Conservation (phyloP, 1,284 basidiomycete species). For the Athelia psychrophila region DNA sequence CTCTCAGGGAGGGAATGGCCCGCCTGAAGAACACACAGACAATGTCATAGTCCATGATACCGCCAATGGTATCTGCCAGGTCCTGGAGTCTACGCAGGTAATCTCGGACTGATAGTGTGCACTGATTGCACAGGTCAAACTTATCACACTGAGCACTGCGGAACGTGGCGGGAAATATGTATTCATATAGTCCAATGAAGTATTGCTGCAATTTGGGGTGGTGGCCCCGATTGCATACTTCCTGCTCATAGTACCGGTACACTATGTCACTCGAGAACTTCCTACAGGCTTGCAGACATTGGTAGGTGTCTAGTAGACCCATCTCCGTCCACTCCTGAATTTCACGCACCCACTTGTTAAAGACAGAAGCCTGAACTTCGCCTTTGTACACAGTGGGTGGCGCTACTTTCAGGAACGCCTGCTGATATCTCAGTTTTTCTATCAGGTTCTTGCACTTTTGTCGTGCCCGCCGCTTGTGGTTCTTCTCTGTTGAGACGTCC, state of each 20-base stretch:
- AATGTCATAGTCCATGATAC: slow-evolving; percentile 1
- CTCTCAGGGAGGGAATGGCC: too few species aligned
- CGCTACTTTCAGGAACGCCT: slow-evolving; percentile 5
- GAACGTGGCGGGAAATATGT: slow-evolving; percentile 5
- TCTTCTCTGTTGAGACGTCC: too few species aligned
- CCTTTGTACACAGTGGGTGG: background rate
- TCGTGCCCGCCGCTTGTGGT: too few species aligned
- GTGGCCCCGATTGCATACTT: background rate
- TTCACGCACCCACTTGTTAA: slow-evolving; percentile 7
- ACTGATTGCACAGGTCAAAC: slow-evolving; percentile 2
- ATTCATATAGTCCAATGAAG: slow-evolving; percentile 6
- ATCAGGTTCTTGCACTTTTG: background rate
- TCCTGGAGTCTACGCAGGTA: background rate
- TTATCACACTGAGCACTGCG: slow-evolving; percentile 4
- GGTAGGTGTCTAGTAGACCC: background rate
- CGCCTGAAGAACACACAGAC: background rate
- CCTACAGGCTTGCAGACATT: background rate
- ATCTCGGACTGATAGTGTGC: background rate
- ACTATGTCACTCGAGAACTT: background rate
- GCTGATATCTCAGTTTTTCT: slow-evolving; percentile 4
- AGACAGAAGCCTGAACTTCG: background rate
- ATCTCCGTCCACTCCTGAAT: background rate
- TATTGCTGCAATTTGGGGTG: background rate
- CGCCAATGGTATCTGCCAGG: slow-evolving; percentile 2
- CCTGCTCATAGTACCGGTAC: background rate